Percentiles rank a stretch among this genome's conserved stretches.
phyloP scores from a whole-genome alignment of 2,329 filamentous ascomycete species.

The Verticillium nubilum region DNA sequence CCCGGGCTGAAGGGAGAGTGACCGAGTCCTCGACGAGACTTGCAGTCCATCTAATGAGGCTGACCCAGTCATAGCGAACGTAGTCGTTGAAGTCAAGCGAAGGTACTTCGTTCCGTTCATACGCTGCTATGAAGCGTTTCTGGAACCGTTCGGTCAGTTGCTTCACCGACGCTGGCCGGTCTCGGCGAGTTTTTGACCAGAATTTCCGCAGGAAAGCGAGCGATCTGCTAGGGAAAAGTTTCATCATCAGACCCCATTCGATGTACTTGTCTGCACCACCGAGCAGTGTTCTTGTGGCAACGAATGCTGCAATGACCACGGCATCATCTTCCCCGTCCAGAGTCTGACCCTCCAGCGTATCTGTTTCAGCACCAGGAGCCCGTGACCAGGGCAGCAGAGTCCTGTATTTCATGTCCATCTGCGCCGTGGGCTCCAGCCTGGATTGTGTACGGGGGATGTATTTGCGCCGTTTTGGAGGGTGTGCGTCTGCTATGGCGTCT shows the following conservation, averaged over 20 bases:
- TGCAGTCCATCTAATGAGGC: slow-evolving; percentile 59
- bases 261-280: slow-evolving; percentile 55
- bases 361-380: neutral
- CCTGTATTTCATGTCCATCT: neutral
- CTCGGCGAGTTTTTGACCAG: slow-evolving; percentile 48
- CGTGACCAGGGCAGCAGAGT: neutral
- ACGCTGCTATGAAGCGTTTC: slow-evolving; percentile 58
- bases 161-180: slow-evolving; percentile 46
- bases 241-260: slow-evolving; percentile 55
- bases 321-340: slow-evolving; percentile 11
- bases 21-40: slow-evolving; percentile 26
- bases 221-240: slow-evolving; percentile 48
- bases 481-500: neutral
- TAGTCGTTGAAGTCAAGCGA: slow-evolving; percentile 59
- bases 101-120: slow-evolving; percentile 56
- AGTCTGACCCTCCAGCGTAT: neutral
- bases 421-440: neutral
- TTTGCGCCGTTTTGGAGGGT: neutral
- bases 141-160: slow-evolving; percentile 60
- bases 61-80: slow-evolving; percentile 62
- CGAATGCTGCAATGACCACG: slow-evolving; percentile 47
- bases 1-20: slow-evolving; percentile 41
- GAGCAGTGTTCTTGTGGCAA: slow-evolving; percentile 51
- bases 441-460: neutral
- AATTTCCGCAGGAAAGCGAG: slow-evolving; percentile 47